A percentile compares a stretch with the other conserved stretches of the same genome.
These are phyloP conservation scores for Boletus holoroseus DNA, from an alignment of 1,284 basidiomycete species.

Conservation along the genomic window DNA sequence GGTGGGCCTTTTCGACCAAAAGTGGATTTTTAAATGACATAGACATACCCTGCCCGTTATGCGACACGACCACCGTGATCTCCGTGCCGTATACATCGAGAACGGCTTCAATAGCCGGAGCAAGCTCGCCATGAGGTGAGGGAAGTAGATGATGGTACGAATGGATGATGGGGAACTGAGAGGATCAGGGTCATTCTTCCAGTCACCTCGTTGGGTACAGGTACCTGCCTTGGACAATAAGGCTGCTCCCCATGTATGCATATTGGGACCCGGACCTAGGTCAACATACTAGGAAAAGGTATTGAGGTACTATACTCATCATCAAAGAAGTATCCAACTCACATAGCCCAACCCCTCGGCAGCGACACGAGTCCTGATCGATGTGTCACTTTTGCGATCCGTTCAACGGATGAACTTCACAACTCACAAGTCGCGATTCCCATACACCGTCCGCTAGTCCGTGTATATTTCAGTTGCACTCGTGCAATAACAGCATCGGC, in stretches of 20 bases:
- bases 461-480: not conserved
- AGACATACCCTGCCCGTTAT: slow-evolving; percentile 81
- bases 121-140: slow-evolving; percentile 84
- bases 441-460: slow-evolving; percentile 74
- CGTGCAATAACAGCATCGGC: not conserved
- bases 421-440: slow-evolving; percentile 80
- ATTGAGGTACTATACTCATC: slow-evolving; percentile 8
- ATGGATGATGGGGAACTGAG: slow-evolving; percentile 86
- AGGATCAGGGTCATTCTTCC: slow-evolving; percentile 2
- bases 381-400: slow-evolving; percentile 3
- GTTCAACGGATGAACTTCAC: not conserved
- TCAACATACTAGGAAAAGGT: slow-evolving; percentile 57
- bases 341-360: slow-evolving; percentile 82
- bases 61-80: slow-evolving; percentile 80
- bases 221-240: slow-evolving; percentile 68
- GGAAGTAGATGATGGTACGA: slow-evolving; percentile 88
- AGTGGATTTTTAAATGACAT: not conserved
- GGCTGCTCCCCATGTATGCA: slow-evolving; percentile 89
- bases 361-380: slow-evolving; percentile 62
- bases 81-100: slow-evolving; percentile 79
- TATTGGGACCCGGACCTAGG: slow-evolving; percentile 82
- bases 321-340: slow-evolving; percentile 26
- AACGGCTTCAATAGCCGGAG: slow-evolving; percentile 87
- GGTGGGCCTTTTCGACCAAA: not conserved
- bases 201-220: not conserved